Conservation (phyloP, 805 yeast species). For the Candida silvicultrix region DNA sequence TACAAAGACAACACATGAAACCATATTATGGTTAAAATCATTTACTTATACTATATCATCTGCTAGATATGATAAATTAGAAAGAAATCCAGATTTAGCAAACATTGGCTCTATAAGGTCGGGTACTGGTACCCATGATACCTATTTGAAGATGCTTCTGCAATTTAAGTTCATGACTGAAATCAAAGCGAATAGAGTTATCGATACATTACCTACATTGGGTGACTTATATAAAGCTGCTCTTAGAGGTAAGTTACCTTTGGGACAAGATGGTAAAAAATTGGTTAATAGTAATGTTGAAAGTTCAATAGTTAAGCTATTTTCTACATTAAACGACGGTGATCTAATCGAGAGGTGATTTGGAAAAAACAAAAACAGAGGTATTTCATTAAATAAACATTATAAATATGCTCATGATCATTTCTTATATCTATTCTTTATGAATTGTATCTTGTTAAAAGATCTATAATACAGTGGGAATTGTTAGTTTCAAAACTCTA, state of each 20-base stretch:
- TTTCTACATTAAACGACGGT: slow-evolving; percentile 44
- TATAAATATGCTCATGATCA: neutral
- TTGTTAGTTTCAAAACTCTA: too few relatives aligned
- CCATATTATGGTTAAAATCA: slow-evolving; percentile 46
- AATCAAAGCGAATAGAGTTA: slow-evolving; percentile 39
- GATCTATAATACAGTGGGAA: slow-evolving; percentile 9
- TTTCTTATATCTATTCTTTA: slow-evolving; percentile 10
- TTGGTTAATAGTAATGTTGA: slow-evolving; percentile 47
- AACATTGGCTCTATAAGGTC: slow-evolving; percentile 51
- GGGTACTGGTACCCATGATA: slow-evolving; percentile 40
- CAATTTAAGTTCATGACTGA: slow-evolving; percentile 56
- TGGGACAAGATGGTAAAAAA: slow-evolving; percentile 36
- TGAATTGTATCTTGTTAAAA: slow-evolving; percentile 13
- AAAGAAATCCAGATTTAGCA: slow-evolving; percentile 48
- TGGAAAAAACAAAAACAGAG: too few relatives aligned
- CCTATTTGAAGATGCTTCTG: slow-evolving; percentile 42
- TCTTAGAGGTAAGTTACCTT: slow-evolving; percentile 28
- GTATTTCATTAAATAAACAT: too few relatives aligned
- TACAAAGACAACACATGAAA: slow-evolving; percentile 39
- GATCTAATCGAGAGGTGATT: slow-evolving; percentile 23
- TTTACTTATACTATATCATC: slow-evolving; percentile 50
- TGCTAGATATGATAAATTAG: slow-evolving; percentile 47
- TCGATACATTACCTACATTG: slow-evolving; percentile 34
- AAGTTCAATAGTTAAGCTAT: slow-evolving; percentile 37
- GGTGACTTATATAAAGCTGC: slow-evolving; percentile 23